These are phyloP conservation scores for Chrysanthemum lavandulifolium DNA, from an alignment of 129 eudicot genomes.

Conservation along the genomic window DNA sequence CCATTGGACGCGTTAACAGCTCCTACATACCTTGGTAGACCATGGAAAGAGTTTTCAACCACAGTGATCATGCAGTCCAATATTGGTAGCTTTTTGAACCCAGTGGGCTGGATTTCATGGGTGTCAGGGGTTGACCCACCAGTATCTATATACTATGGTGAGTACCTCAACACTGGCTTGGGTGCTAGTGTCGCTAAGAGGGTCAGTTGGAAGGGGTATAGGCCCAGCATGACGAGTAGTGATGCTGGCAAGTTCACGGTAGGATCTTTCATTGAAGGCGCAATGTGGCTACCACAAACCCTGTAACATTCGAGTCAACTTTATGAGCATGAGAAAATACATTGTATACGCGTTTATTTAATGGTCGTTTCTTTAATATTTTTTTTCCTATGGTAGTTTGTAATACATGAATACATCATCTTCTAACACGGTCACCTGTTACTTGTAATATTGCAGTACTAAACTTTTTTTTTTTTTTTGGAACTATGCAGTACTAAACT, in stretches of 20 bases:
- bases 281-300: conserved; percentile 49
- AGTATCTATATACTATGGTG: conserved; percentile 51
- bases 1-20: conserved; percentile 39
- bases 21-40: conserved; percentile 60
- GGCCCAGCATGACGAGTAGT: conserved; percentile 31
- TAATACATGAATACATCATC: conserved; percentile 22
- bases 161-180: conserved; percentile 59
- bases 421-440: conserved; percentile 25
- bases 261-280: conserved; percentile 48
- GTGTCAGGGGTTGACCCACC: conserved; percentile 59
- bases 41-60: conserved; percentile 74
- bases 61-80: conserved; percentile 63
- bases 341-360: conserved; percentile 8
- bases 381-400: conserved; percentile 19
- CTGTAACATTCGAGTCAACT: conserved; percentile 43
- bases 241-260: conserved; percentile 65
- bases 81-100: conserved; percentile 50
- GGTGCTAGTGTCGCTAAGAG: conserved; percentile 47
- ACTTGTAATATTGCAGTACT: conserved; percentile 22
- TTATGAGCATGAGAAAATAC: conserved; percentile 14
- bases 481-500: conserved; percentile 6
- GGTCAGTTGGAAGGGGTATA: conserved; percentile 73
- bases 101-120: conserved; percentile 75
- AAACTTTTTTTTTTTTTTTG: too few relatives aligned
- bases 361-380: neutral